These are phyloP conservation scores for Phytopythium delawarense DNA, from an alignment of 352 stramenopile genomes.

Conservation along the genomic window DNA sequence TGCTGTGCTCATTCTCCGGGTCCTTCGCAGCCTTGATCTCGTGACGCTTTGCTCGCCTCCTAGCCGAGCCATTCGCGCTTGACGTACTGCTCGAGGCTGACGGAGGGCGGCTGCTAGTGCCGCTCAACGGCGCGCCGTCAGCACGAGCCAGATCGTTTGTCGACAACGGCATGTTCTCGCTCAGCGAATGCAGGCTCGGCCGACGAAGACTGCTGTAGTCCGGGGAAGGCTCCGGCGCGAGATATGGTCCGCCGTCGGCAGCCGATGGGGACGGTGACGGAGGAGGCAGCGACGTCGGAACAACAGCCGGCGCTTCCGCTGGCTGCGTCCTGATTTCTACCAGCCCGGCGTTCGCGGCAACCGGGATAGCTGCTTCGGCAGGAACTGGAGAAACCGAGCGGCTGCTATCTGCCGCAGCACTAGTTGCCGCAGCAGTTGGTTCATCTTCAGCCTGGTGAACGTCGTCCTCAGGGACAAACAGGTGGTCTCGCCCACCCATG, in stretches of 20 bases:
- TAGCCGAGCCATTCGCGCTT: not conserved
- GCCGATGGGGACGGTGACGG: not conserved
- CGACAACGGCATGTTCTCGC: conserved; percentile 8
- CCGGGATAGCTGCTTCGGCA: not conserved
- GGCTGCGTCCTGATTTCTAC: not conserved
- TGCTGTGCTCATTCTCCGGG: conserved; percentile 76
- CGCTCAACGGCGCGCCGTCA: not conserved
- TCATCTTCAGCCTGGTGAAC: conserved; percentile 14
- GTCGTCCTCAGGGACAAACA: conserved; percentile 74
- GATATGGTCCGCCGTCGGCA: not conserved
- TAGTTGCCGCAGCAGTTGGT: not conserved
- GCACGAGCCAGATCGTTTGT: not conserved
- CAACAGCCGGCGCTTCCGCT: not conserved
- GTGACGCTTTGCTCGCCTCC: conserved; percentile 71
- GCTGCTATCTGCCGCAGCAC: not conserved
- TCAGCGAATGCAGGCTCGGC: conserved; percentile 12
- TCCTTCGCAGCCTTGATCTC: conserved; percentile 83
- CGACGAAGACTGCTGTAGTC: conserved; percentile 18
- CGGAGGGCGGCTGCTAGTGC: conserved; percentile 17
- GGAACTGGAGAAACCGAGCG: not conserved
- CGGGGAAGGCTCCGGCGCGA: not conserved
- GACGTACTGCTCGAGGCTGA: conserved; percentile 23
- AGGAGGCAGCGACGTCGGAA: not conserved
- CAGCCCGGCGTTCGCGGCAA: not conserved
- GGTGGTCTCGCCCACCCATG: conserved; percentile 87